Evolutionary conservation across 345 rosid species (phyloP), one percentile per base, ranked within the genome.

Genomic region (Linum trigynum): DNA sequence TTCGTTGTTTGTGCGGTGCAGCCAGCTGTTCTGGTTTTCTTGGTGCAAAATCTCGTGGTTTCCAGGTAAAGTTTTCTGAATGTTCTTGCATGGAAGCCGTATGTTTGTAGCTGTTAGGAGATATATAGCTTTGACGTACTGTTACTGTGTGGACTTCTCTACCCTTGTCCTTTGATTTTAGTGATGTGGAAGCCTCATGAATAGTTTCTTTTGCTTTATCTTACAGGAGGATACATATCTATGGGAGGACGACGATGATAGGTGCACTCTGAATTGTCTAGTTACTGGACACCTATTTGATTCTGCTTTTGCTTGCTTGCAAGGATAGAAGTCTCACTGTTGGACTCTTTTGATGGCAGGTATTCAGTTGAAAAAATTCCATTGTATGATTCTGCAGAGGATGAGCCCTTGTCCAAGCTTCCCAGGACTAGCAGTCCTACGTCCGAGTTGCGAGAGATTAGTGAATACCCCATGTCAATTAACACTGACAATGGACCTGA

Each of bases 11-110:
- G 14, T 94, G 99, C 79, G 92, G 99, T 74, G 92, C 97, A 56
- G 69, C 73, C 66, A 74, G 74, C 58, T 94, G 99, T 73, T 88
- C 96, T 74, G 99, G 92, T 41, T 94, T 90, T 77, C 91, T 94
- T 66, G 97, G 97, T 77, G 99, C 99, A 35, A 94, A 90, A 80
- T 94, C 97, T 69, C 97, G 95, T 70, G 95, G 99, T 76, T 90
- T 94, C 79, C 97, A 85, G 98, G 98, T 81, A 78, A 70, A 65
- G 63, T 56, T 55, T 55, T 60, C 32, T 23, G 32, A 23, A 23
- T 23, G 32, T 23, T 23, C 32, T 23, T 23, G 32, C 32, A 23
- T 23, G 32, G 32, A 23, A 23, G 12, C 37, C 37, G 17, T 6
- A 17, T 3, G 60, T 36, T 14, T 17, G 7, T 15, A 3, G 60